Conservation (phyloP, 2,329 filamentous ascomycete genomes). For the Cryphonectria radicalis region DNA sequence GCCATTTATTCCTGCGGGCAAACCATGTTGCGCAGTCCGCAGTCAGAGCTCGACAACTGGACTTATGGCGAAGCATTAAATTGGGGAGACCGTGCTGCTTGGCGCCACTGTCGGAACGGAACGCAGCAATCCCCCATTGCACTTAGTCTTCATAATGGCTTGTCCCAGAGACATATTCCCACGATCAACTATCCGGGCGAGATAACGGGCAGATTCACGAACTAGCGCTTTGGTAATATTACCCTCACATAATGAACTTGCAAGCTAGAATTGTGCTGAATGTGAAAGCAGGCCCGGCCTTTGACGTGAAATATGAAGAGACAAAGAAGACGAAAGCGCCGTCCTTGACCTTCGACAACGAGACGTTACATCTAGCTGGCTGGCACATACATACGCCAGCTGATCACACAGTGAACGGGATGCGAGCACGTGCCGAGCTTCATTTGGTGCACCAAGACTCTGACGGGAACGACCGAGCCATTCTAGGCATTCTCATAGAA, state of each 20-base stretch:
- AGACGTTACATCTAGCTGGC: conserved; percentile 51
- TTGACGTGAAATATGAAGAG: conserved; percentile 26
- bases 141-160: conserved; percentile 44
- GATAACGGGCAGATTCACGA: conserved; percentile 47
- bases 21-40: not conserved
- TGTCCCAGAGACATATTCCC: conserved; percentile 45
- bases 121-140: conserved; percentile 55
- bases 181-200: conserved; percentile 46
- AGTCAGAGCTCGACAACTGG: conserved; percentile 30
- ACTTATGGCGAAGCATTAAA: conserved; percentile 44
- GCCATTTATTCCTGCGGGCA: not conserved
- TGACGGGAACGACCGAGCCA: conserved; percentile 46
- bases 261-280: not conserved
- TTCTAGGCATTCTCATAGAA: conserved; percentile 52
- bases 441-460: conserved; percentile 53
- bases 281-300: conserved; percentile 33
- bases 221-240: conserved; percentile 56
- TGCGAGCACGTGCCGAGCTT: conserved; percentile 50
- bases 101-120: conserved; percentile 50
- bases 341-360: conserved; percentile 49
- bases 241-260: conserved; percentile 34
- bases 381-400: conserved; percentile 58
- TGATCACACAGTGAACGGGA: conserved; percentile 51
- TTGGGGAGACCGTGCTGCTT: conserved; percentile 44
- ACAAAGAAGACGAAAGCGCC: conserved; percentile 43